Conservation (phyloP, 345 rosid species). For the Cardiospermum halicacabum region DNA sequence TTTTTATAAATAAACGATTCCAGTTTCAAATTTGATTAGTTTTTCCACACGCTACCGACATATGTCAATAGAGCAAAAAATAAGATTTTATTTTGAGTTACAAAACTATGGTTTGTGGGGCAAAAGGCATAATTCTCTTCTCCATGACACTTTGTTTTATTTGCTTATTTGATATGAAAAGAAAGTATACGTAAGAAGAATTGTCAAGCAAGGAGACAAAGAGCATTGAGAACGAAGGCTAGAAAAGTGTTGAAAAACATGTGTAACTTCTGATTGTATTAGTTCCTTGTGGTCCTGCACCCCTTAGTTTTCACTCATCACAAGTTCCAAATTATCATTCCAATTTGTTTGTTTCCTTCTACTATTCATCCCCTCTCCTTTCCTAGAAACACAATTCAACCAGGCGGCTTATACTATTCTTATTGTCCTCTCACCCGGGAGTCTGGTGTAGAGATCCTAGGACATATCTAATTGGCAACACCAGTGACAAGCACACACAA, state of each 20-base stretch:
- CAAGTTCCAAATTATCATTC: background rate
- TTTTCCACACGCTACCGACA: too few relatives aligned
- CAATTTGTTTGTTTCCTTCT: background rate
- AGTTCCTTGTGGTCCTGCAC: constrained; percentile 11
- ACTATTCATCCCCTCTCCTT: background rate
- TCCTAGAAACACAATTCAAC: background rate
- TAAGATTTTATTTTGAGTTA: background rate
- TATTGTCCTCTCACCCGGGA: background rate
- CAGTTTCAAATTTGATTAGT: too few relatives aligned
- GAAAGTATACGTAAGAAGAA: background rate
- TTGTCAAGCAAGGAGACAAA: background rate
- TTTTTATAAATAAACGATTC: too few relatives aligned
- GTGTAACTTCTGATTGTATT: too few relatives aligned
- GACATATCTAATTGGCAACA: background rate
- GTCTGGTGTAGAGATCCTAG: too few relatives aligned
- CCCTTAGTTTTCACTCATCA: background rate
- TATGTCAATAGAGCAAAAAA: too few relatives aligned
- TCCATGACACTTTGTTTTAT: background rate
- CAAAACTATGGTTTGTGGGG: background rate
- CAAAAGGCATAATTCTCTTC: background rate
- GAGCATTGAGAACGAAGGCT: background rate
- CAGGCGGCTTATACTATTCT: background rate
- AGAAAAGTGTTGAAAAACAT: background rate
- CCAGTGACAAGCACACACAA: background rate
- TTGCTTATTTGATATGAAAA: too few relatives aligned